Evolutionary conservation across 2,329 filamentous ascomycete species (phyloP).

Genomic region (Lasiodiplodia sp.): DNA sequence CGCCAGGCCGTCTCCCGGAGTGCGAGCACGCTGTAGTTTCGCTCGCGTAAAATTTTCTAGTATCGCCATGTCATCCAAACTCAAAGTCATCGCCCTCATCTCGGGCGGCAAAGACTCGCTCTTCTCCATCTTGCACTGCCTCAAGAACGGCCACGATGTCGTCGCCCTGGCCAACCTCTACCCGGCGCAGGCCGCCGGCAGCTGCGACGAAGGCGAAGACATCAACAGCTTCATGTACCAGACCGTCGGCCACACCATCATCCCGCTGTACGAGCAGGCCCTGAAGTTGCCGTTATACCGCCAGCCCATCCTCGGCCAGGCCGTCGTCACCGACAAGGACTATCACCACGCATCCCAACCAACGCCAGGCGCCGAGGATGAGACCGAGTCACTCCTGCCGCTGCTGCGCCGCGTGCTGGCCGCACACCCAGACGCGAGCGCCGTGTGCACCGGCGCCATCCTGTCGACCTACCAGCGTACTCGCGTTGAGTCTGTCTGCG

Average conservation of each 20-base stretch:
- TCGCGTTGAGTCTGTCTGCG: conserved; percentile 88
- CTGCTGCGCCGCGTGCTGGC: conserved; percentile 73
- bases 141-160: conserved; percentile 82
- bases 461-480: conserved; percentile 95
- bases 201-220: conserved; percentile 63
- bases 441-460: conserved; percentile 89
- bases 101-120: conserved; percentile 98
- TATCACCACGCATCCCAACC: conserved; percentile 57
- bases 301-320: conserved; percentile 74
- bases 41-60: conserved; percentile 43
- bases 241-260: conserved; percentile 87
- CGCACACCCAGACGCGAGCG: conserved; percentile 81
- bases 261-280: conserved; percentile 83
- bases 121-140: conserved; percentile 89
- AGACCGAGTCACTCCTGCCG: conserved; percentile 85
- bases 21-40: conserved; percentile 25
- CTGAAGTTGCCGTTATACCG: conserved; percentile 86
- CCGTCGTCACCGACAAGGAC: conserved; percentile 74
- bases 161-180: conserved; percentile 90
- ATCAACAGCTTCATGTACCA: conserved; percentile 99
- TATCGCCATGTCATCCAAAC: conserved; percentile 26
- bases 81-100: conserved; percentile 84
- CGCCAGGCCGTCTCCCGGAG: not conserved
- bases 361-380: conserved; percentile 62
- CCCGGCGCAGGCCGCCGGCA: conserved; percentile 54